Evolutionary conservation across 768 basidiomycete species (phyloP).

Genomic region (Infundibulicybe gibba): DNA sequence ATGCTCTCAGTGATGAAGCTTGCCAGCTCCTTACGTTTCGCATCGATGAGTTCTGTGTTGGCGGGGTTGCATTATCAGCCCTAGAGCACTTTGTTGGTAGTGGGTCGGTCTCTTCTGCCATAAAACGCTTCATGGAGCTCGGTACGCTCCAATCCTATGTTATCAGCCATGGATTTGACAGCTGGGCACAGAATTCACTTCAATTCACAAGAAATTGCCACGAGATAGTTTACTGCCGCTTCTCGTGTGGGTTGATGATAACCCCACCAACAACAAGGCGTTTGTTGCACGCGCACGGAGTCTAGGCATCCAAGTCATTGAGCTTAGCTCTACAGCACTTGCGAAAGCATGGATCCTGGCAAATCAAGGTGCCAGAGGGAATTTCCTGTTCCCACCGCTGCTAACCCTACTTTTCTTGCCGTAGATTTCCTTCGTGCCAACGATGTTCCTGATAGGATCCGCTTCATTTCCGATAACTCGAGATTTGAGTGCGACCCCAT

Average conservation of each 20-base stretch:
- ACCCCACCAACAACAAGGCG: constrained; percentile 10
- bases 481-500: constrained; percentile 4
- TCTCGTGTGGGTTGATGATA: constrained; percentile 26
- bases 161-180: not conserved
- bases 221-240: constrained; percentile 8
- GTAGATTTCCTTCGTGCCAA: no score
- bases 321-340: constrained; percentile 20
- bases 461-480: constrained; percentile 26
- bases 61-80: constrained; percentile 15
- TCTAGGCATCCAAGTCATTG: constrained; percentile 16
- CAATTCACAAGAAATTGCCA: not conserved
- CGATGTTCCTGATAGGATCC: constrained; percentile 14
- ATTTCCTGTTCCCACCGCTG: not conserved
- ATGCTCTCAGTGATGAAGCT: constrained; percentile 10
- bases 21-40: constrained; percentile 7
- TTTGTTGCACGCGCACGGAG: constrained; percentile 11
- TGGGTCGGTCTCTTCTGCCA: constrained; percentile 8
- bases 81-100: constrained; percentile 12
- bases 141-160: not conserved
- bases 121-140: constrained; percentile 2
- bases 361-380: constrained; percentile 14
- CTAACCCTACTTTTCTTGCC: no score
- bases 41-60: constrained; percentile 16
- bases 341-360: constrained; percentile 24
- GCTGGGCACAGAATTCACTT: not conserved